Conservation (phyloP, 2,329 filamentous ascomycete genomes). For the Ceratocystis alfenasii region DNA sequence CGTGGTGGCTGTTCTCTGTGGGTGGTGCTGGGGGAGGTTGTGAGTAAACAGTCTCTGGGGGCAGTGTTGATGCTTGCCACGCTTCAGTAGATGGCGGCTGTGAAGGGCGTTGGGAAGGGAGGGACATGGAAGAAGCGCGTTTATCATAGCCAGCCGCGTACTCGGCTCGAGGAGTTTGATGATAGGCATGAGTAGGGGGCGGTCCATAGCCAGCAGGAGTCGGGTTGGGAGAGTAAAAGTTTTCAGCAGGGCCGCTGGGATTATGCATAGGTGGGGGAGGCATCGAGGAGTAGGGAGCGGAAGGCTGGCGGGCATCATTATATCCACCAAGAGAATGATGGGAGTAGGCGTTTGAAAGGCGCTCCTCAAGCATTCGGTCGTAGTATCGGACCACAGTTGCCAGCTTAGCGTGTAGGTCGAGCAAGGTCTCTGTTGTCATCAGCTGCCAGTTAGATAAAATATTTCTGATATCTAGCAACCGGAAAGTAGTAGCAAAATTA, state of each 20-base stretch:
- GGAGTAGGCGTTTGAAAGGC: conserved; percentile 81
- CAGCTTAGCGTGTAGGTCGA: conserved; percentile 88
- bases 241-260: conserved; percentile 52
- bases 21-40: conserved; percentile 28
- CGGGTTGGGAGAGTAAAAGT: conserved; percentile 56
- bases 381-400: conserved; percentile 96
- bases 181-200: conserved; percentile 12
- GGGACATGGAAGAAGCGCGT: not conserved
- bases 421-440: conserved; percentile 57
- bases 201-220: conserved; percentile 12
- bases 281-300: conserved; percentile 53
- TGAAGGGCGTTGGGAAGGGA: not conserved
- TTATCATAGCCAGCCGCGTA: conserved; percentile 10
- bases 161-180: conserved; percentile 6
- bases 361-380: conserved; percentile 93
- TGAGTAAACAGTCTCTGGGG: conserved; percentile 29
- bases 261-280: conserved; percentile 44
- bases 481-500: not conserved
- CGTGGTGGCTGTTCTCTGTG: conserved; percentile 25
- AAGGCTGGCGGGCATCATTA: conserved; percentile 43
- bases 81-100: conserved; percentile 13
- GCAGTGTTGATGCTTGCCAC: conserved; percentile 20
- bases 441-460: not conserved
- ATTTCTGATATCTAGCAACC: not conserved
- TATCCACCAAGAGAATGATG: conserved; percentile 56